phyloP scores from a whole-genome alignment of 306 rosid genomes.

The Astragalus membranaceus region DNA sequence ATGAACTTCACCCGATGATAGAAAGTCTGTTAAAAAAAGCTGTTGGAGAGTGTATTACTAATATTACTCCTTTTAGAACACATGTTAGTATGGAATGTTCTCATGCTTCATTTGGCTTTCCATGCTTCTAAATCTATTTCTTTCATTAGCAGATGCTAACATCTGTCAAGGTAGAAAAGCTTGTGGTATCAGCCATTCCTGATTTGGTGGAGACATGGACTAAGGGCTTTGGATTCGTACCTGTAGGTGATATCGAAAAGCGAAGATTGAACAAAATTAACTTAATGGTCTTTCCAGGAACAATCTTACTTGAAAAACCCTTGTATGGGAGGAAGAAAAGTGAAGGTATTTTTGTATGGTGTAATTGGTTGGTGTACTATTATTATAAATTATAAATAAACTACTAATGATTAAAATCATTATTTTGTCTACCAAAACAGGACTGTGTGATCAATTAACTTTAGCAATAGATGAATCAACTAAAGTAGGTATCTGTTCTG shows the following conservation, averaged over 20 bases:
- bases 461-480: conserved; percentile 17
- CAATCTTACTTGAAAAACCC: conserved; percentile 64
- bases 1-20: background rate
- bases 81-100: background rate
- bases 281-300: conserved; percentile 97
- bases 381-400: background rate
- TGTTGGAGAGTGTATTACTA: background rate
- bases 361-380: background rate
- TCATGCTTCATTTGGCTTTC: background rate
- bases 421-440: conserved; percentile 24
- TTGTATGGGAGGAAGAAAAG: conserved; percentile 35
- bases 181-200: conserved; percentile 91
- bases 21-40: background rate
- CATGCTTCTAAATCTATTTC: conserved; percentile 19
- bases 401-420: background rate
- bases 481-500: conserved; percentile 5
- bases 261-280: conserved; percentile 50
- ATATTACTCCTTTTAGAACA: background rate
- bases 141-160: conserved; percentile 55
- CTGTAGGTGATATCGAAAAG: conserved; percentile 58
- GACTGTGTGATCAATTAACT: conserved; percentile 25
- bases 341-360: conserved; percentile 30
- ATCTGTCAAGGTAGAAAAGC: conserved; percentile 76
- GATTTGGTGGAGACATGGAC: conserved; percentile 84
- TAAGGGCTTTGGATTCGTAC: conserved; percentile 80